phyloP scores from a whole-genome alignment of 2,329 filamentous ascomycete genomes.

The Emydomyces testavorans region DNA sequence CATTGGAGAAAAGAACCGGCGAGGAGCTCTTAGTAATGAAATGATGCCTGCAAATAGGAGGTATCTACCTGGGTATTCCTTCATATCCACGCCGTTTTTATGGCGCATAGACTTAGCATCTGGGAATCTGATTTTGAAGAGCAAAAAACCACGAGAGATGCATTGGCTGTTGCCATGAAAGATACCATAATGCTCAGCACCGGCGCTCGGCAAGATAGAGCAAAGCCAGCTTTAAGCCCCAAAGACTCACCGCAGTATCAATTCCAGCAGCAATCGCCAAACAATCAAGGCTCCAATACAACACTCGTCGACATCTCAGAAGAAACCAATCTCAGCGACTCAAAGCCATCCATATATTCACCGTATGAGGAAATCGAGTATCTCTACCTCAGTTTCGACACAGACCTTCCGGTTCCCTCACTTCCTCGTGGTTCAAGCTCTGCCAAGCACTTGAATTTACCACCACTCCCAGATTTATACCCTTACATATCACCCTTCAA shows the following conservation, averaged over 20 bases:
- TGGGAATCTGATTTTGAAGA: background rate
- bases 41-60: too few species aligned
- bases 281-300: constrained; percentile 1
- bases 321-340: background rate
- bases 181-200: background rate
- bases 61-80: too few species aligned
- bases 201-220: background rate
- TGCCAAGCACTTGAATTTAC: constrained; percentile 33
- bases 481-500: constrained; percentile 58
- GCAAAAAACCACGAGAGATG: background rate
- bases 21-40: too few species aligned
- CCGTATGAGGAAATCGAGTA: constrained; percentile 37
- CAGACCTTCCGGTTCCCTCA: constrained; percentile 41
- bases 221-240: background rate
- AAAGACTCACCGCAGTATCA: background rate
- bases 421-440: constrained; percentile 23
- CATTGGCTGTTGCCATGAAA: background rate
- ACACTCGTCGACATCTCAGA: constrained; percentile 3
- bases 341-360: background rate
- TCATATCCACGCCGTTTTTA: too few species aligned
- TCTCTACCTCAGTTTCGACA: constrained; percentile 53
- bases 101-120: too few species aligned
- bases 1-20: too few species aligned
- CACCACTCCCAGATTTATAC: constrained; percentile 52
- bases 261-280: background rate